Conservation (phyloP, 257 asterid species). For the Scutellaria minor region DNA sequence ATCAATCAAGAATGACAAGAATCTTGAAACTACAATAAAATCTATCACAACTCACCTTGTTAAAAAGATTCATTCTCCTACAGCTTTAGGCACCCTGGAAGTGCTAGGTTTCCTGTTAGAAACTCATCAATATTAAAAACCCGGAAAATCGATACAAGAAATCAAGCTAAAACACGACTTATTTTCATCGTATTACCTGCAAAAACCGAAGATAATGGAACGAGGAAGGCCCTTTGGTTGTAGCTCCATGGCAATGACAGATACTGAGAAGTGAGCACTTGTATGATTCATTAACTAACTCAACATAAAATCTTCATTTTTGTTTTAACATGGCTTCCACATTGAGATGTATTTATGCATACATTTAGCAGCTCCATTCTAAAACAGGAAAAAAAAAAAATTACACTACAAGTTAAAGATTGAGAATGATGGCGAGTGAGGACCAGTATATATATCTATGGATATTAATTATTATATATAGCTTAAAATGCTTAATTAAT, state of each 20-base stretch:
- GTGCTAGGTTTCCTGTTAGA: neutral
- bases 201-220: constrained; percentile 4
- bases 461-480: neutral
- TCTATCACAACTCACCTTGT: constrained; percentile 10
- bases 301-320: constrained; percentile 14
- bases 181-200: neutral
- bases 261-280: constrained; percentile 54
- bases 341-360: neutral
- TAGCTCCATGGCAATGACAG: constrained; percentile 50
- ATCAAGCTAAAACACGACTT: neutral
- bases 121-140: neutral
- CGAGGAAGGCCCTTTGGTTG: neutral
- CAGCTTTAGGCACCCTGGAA: neutral
- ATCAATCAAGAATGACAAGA: too few species aligned
- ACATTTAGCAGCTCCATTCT: constrained; percentile 15
- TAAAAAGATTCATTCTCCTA: neutral
- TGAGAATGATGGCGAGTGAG: constrained; percentile 36
- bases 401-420: neutral
- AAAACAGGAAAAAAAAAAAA: constrained; percentile 32
- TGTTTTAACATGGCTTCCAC: constrained; percentile 16
- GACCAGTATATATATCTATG: constrained; percentile 9
- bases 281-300: neutral
- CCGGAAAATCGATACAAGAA: neutral
- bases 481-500: neutral
- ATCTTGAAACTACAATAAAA: too few species aligned